phyloP scores from a whole-genome alignment of 352 stramenopile species.

The Phytopythium mirpurense region DNA sequence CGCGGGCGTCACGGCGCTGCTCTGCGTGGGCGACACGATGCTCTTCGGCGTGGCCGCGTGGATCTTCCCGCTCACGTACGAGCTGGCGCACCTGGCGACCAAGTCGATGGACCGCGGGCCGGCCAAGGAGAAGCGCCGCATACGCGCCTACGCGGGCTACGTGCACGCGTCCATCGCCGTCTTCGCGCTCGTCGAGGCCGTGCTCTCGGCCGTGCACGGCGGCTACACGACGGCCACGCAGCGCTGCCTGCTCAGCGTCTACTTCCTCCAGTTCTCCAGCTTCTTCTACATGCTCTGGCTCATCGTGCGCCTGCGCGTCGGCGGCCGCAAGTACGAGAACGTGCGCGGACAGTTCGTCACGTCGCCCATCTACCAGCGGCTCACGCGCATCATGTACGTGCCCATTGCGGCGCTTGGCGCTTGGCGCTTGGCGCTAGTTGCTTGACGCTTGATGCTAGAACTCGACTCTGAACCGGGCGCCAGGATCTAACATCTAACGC shows the following conservation, averaged over 20 bases:
- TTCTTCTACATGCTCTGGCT: slow-evolving; percentile 12
- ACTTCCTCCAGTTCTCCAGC: slow-evolving; percentile 9
- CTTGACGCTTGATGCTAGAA: too few relatives aligned
- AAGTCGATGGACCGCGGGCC: slow-evolving; percentile 13
- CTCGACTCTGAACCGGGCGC: too few relatives aligned
- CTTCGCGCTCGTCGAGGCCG: neutral
- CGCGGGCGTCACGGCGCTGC: slow-evolving; percentile 7
- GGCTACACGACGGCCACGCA: slow-evolving; percentile 9
- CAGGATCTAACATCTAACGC: too few relatives aligned
- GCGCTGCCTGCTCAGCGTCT: slow-evolving; percentile 8
- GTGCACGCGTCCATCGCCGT: slow-evolving; percentile 7
- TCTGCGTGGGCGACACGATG: slow-evolving; percentile 9
- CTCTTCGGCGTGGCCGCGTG: slow-evolving; percentile 11
- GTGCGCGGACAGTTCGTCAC: slow-evolving; percentile 12
- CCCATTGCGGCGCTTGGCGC: neutral
- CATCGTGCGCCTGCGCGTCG: slow-evolving; percentile 6
- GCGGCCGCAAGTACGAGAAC: slow-evolving; percentile 17
- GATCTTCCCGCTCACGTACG: slow-evolving; percentile 22
- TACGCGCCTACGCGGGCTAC: slow-evolving; percentile 6
- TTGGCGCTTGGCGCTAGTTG: too few relatives aligned
- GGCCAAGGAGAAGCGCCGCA: slow-evolving; percentile 6
- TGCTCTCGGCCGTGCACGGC: slow-evolving; percentile 1
- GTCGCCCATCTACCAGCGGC: slow-evolving; percentile 19
- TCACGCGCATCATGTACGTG: slow-evolving; percentile 21
- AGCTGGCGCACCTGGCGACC: slow-evolving; percentile 10